phyloP scores from a whole-genome alignment of 2,329 filamentous ascomycete genomes.

The Penicillium sp. region DNA sequence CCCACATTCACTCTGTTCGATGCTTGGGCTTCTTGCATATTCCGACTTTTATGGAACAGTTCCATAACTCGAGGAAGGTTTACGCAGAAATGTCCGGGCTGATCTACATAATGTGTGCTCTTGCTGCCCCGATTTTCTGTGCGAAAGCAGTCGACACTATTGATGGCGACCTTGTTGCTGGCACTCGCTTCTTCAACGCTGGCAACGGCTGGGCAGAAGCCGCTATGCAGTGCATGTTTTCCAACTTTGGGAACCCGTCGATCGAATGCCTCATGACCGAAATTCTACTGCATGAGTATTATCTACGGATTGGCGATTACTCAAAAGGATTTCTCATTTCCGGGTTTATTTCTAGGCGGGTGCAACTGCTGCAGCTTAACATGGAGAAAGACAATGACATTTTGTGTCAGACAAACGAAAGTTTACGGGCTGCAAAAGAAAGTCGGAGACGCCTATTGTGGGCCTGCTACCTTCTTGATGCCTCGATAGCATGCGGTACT shows the following conservation, averaged over 20 bases:
- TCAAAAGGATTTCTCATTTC: conserved; percentile 31
- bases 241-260: conserved; percentile 6
- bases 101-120: conserved; percentile 11
- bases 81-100: conserved; percentile 2
- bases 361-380: conserved; percentile 30
- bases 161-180: neutral
- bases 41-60: conserved; percentile 9
- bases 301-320: conserved; percentile 28
- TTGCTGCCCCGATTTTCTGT: conserved; percentile 6
- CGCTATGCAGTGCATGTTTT: conserved; percentile 8
- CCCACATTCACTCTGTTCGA: conserved; percentile 8
- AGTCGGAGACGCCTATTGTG: conserved; percentile 29
- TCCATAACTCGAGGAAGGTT: neutral
- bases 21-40: conserved; percentile 11
- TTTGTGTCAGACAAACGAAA: conserved; percentile 20
- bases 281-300: conserved; percentile 29
- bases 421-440: conserved; percentile 22
- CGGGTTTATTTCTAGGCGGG: conserved; percentile 27
- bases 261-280: conserved; percentile 16
- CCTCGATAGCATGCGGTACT: conserved; percentile 27
- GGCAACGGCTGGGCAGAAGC: conserved; percentile 11
- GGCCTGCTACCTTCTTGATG: conserved; percentile 29
- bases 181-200: conserved; percentile 3
- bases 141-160: neutral
- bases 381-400: conserved; percentile 29